Conservation (phyloP, 306 rosid genomes). For the Rosa lucieae region DNA sequence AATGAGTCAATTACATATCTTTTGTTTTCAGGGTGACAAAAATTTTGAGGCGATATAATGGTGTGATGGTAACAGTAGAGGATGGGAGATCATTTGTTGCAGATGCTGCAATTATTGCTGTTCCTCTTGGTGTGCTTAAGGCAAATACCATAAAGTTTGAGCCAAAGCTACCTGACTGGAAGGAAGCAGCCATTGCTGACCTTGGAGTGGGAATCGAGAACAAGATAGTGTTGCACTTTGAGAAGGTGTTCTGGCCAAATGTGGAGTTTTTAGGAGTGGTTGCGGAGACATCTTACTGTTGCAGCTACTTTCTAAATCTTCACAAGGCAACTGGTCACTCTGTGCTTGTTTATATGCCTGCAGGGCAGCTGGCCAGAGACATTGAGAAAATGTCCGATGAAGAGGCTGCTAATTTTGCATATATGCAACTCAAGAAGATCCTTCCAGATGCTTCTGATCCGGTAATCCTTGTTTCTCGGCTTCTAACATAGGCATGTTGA, state of each 20-base stretch:
- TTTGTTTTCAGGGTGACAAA: slow-evolving; percentile 77
- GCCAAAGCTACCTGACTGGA: slow-evolving; percentile 98
- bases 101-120: slow-evolving; percentile 84
- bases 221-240: slow-evolving; percentile 84
- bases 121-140: slow-evolving; percentile 95
- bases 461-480: slow-evolving; percentile 35
- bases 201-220: slow-evolving; percentile 95
- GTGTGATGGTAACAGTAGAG: slow-evolving; percentile 76
- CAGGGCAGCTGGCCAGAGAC: slow-evolving; percentile 97
- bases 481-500: neutral
- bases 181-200: slow-evolving; percentile 82
- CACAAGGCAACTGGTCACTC: slow-evolving; percentile 93
- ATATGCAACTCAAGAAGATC: slow-evolving; percentile 72
- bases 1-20: neutral
- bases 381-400: slow-evolving; percentile 99
- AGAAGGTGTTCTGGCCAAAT: slow-evolving; percentile 95
- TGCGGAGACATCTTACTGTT: slow-evolving; percentile 86
- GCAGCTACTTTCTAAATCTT: slow-evolving; percentile 99
- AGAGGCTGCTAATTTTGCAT: slow-evolving; percentile 90
- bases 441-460: slow-evolving; percentile 95
- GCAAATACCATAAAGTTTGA: slow-evolving; percentile 71
- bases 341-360: slow-evolving; percentile 98
- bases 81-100: slow-evolving; percentile 76
- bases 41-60: slow-evolving; percentile 64
- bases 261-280: slow-evolving; percentile 98